Evolutionary conservation across 2,329 filamentous ascomycete genomes (phyloP), one percentile per base, ranked within the genome.

Genomic region (Verticillium klebahnii): DNA sequence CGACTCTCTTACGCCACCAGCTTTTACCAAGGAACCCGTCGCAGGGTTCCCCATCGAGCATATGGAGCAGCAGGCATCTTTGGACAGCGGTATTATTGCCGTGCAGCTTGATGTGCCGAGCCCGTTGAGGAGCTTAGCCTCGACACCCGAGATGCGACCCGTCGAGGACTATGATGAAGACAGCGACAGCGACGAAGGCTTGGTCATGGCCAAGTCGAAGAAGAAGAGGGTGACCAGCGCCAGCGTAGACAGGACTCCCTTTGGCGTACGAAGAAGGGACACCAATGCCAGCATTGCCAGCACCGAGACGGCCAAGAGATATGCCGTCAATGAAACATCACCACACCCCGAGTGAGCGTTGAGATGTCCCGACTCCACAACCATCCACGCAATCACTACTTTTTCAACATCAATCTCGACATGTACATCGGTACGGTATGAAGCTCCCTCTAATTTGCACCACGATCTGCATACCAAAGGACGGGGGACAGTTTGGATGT

Each of bases 281-380:
- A 88, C 85, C 1, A 85, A 86, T 66, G 83, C 82, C 1, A 87
- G 84, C 66, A 82, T 85, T 32, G 83, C 81, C 36, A 88, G 85
- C 69, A 86, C 84, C 1, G 86, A 88, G 67, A 89, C 86, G 54
- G 86, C 86, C 45, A 88, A 87, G 74, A 86, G 86, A 32, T 58
- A 58, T 9, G 37, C 40, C 23, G 37, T 40, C 17, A 50, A 32
- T 9, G 57, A 40, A 9, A 39, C 40, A 9, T 39, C 40, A 29
- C 29, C 57, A 9, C 23, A 39, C n/a, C 31, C 55, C n/a, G 32
- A 57, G 55, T 32, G 25, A 56, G 14, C 29, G 31, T 6, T 6
- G n/a, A 8, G 25, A 11, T 25, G 32, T 2, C 17, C 9, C 9
- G 37, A 5, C 36, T 15, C 11, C 36, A 32, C 37, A n/a, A 15